Percentiles rank a stretch among this genome's conserved stretches.
phyloP scores from a whole-genome alignment of 305 asterid species.

The Fraxinus xanthoxyloides region DNA sequence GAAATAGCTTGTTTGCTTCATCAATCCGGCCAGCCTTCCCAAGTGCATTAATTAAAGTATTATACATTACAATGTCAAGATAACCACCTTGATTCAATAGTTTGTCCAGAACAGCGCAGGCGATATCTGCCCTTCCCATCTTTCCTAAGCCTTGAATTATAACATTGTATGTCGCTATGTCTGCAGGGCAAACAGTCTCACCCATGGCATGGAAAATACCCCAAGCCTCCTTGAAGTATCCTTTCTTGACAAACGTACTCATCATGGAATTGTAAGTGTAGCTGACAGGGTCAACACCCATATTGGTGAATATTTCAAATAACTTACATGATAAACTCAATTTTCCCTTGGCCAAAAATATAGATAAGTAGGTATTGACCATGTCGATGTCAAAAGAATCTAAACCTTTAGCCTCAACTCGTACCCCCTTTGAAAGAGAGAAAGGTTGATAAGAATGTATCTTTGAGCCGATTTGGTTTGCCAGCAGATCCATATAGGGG shows the following conservation, averaged over 20 bases:
- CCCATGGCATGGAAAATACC: constrained; percentile 72
- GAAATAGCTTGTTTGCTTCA: constrained; percentile 59
- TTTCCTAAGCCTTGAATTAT: constrained; percentile 84
- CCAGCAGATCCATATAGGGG: constrained; percentile 83
- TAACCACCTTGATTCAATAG: constrained; percentile 73
- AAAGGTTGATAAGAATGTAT: constrained; percentile 28
- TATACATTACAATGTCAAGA: constrained; percentile 91
- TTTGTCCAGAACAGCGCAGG: constrained; percentile 67
- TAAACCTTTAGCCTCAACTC: constrained; percentile 58
- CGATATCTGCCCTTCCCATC: constrained; percentile 92
- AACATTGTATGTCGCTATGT: constrained; percentile 77
- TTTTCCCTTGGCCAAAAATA: constrained; percentile 82
- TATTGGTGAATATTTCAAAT: constrained; percentile 67
- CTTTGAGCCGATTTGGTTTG: constrained; percentile 38
- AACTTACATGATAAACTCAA: constrained; percentile 87
- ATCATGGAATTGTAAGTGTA: constrained; percentile 89
- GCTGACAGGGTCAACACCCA: constrained; percentile 63
- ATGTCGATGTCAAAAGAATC: constrained; percentile 79
- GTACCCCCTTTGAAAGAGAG: constrained; percentile 53
- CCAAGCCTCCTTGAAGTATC: constrained; percentile 87
- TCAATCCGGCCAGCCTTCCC: constrained; percentile 83
- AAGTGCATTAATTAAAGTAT: constrained; percentile 79
- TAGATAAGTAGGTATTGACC: constrained; percentile 86
- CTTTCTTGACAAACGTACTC: constrained; percentile 87
- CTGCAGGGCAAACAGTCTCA: constrained; percentile 60